Percentiles rank a stretch among this genome's conserved stretches.
Conservation (phyloP, 192 early-diverging fungal genomes). For the Backusella parvicylindrica region DNA sequence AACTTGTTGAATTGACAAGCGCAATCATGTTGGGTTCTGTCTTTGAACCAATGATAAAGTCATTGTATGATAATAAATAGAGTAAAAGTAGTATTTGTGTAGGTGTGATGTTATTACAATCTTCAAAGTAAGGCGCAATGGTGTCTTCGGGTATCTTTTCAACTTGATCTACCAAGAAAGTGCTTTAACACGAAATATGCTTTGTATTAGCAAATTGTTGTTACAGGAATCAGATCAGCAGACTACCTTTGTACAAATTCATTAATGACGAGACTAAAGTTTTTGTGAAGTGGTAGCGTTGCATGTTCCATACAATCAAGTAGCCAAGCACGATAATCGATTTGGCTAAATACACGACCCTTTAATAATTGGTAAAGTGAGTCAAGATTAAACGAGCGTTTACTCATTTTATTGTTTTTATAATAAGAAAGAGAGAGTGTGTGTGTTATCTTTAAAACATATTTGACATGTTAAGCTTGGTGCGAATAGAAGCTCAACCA, state of each 20-base stretch:
- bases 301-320: slow-evolving; percentile 24
- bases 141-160: slow-evolving; percentile 28
- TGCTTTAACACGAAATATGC: neutral
- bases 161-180: slow-evolving; percentile 12
- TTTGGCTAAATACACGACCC: slow-evolving; percentile 27
- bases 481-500: too few species aligned
- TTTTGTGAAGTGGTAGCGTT: slow-evolving; percentile 26
- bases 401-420: neutral
- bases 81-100: slow-evolving; percentile 29
- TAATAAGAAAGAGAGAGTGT: too few species aligned
- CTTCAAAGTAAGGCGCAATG: slow-evolving; percentile 6
- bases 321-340: slow-evolving; percentile 26
- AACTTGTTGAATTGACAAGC: neutral
- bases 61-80: slow-evolving; percentile 35
- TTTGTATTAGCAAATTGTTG: neutral
- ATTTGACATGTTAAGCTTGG: too few species aligned
- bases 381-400: slow-evolving; percentile 13
- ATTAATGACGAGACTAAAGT: slow-evolving; percentile 30
- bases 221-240: neutral
- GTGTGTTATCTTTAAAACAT: too few species aligned
- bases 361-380: slow-evolving; percentile 30
- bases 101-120: slow-evolving; percentile 12
- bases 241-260: slow-evolving; percentile 30
- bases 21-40: slow-evolving; percentile 18
- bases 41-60: slow-evolving; percentile 11